A percentile compares a stretch with the other conserved stretches of the same genome.
These are phyloP conservation scores for Rasamsonia emersonii DNA, from an alignment of 2,329 filamentous ascomycete genomes.

Conservation along the genomic window DNA sequence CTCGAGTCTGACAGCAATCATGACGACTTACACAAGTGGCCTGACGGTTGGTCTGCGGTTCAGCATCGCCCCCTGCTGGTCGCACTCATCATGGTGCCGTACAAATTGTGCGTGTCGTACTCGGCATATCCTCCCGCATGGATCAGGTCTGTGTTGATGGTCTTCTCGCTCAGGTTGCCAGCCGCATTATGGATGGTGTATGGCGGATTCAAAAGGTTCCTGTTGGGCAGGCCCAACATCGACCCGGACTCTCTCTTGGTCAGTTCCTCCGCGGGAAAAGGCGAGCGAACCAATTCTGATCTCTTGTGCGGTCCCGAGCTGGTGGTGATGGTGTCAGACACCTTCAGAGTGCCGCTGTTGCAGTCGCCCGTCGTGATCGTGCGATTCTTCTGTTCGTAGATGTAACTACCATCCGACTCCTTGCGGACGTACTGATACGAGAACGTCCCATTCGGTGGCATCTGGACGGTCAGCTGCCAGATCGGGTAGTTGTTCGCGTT, in stretches of 20 bases:
- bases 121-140: conserved; percentile 57
- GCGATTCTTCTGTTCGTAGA: conserved; percentile 7
- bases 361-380: conserved; percentile 8
- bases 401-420: conserved; percentile 8
- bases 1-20: too few species aligned
- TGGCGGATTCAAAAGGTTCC: conserved; percentile 55
- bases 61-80: conserved; percentile 58
- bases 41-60: conserved; percentile 54
- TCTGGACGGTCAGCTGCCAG: conserved; percentile 9
- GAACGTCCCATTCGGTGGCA: conserved; percentile 8
- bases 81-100: conserved; percentile 66
- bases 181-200: conserved; percentile 59
- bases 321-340: conserved; percentile 7
- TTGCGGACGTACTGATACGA: conserved; percentile 9
- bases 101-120: conserved; percentile 71
- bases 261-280: too few species aligned
- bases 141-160: conserved; percentile 58
- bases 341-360: conserved; percentile 5
- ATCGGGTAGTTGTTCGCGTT: conserved; percentile 7
- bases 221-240: conserved; percentile 51
- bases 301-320: conserved; percentile 5
- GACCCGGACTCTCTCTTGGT: conserved; percentile 18
- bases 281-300: too few species aligned
- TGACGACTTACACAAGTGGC: conserved; percentile 45
- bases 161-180: conserved; percentile 45